A percentile compares a stretch with the other conserved stretches of the same genome.
Evolutionary conservation across 176 grass and related monocot genomes (phyloP).

Genomic region (Lolium multiflorum): DNA sequence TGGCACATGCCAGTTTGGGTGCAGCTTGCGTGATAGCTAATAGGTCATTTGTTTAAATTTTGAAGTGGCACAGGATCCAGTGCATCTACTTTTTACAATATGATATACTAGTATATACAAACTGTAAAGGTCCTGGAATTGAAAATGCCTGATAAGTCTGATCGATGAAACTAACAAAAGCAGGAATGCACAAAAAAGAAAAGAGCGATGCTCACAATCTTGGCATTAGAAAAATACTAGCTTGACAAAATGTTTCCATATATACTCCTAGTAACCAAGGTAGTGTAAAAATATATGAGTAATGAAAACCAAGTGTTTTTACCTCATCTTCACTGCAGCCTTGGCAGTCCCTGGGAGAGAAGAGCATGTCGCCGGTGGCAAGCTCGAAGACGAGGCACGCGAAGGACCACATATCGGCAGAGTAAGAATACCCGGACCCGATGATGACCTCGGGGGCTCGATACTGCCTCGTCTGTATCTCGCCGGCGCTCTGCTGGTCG

Average conservation of each 20-base stretch:
- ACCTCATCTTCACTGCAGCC: conserved; percentile 94
- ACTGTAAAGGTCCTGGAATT: not conserved
- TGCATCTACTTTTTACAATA: not conserved
- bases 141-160: not conserved
- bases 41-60: too few species aligned
- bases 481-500: conserved; percentile 63
- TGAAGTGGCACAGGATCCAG: not conserved
- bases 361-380: conserved; percentile 86
- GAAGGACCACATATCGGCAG: conserved; percentile 92
- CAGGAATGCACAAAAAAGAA: conserved; percentile 29
- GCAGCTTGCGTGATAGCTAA: conserved; percentile 32
- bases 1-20: conserved; percentile 37
- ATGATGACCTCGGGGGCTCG: conserved; percentile 91
- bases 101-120: not conserved
- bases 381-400: conserved; percentile 91
- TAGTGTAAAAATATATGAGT: not conserved
- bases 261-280: not conserved
- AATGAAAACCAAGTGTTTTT: conserved; percentile 21
- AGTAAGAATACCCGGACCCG: conserved; percentile 77
- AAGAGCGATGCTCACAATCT: not conserved
- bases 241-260: not conserved
- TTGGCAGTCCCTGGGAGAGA: conserved; percentile 69
- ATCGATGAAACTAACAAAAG: conserved; percentile 10
- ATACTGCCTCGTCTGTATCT: conserved; percentile 96
- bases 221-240: conserved; percentile 4